Evolutionary conservation across 2,329 filamentous ascomycete species (phyloP), one percentile per base, ranked within the genome.

Genomic region (Colletotrichum graminicola): DNA sequence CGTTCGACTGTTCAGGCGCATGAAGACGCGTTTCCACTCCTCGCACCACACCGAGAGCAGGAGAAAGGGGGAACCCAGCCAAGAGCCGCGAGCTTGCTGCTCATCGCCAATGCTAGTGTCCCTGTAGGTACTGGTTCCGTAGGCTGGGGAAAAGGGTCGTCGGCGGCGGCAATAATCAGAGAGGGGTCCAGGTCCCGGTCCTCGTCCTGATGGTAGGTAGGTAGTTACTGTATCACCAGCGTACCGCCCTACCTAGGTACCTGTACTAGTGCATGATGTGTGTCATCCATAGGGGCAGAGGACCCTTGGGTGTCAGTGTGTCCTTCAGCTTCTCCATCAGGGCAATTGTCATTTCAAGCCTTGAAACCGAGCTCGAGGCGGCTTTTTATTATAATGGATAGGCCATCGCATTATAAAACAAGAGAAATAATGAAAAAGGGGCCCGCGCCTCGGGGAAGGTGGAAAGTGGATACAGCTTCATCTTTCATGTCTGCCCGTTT

Each of bases 381-480:
- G 51, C 41, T 36, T 59, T 59, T 67, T 29, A 59, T 59, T 55
- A 57, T 71, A 52, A 45, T 29, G 29, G 2, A 29, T 29, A 29
- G 29, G 29, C 49, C 29, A 59, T 67, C 62, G 52, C 51, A 62
- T 67, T 64, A 68, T 34, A 23, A 26, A 29, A 41, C 43, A 29
- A 47, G 51, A 59, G n/a, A 56, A 71, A 67, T 39, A 39, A 45
- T 59, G 43, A 47, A 71, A 71, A 67, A 54, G 56, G 57, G 68
- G 68, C 45, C 16, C 32, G 18, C 51, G 47, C 43, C 65, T 71
- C 68, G 68, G 68, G 68, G 68, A 71, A 68, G 68, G 52, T 71
- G 68, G 68, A 62, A 71, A 71, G 68, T 67, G 68, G 68, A 54
- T 67, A 64, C 57, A 54, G 68, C 68, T 63, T 62, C 67, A 41